These are phyloP conservation scores for Hanseniaspora guilliermondii DNA, from an alignment of 805 yeast genomes.

Conservation along the genomic window DNA sequence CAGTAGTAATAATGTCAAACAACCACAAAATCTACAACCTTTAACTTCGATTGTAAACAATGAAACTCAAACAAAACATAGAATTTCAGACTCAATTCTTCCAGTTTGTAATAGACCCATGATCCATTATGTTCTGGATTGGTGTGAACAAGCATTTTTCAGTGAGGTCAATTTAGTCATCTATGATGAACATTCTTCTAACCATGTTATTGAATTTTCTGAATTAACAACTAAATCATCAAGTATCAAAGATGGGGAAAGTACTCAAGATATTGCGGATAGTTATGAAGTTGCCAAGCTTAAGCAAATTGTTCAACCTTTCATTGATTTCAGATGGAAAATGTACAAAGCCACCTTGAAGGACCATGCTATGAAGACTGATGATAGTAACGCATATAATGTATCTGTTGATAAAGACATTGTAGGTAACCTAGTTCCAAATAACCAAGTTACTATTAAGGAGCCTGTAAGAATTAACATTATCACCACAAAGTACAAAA, in stretches of 20 bases:
- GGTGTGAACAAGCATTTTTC: constrained; percentile 86
- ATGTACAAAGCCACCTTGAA: constrained; percentile 10
- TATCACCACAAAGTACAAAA: constrained; percentile 34
- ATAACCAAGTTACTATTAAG: constrained; percentile 16
- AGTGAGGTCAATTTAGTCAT: constrained; percentile 53
- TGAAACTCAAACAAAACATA: constrained; percentile 40
- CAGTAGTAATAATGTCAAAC: constrained; percentile 11
- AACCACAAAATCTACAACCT: constrained; percentile 1
- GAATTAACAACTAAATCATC: constrained; percentile 20
- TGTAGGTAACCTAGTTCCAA: constrained; percentile 15
- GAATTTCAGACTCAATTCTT: constrained; percentile 62
- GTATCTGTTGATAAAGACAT: constrained; percentile 8
- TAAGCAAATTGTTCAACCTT: constrained; percentile 36
- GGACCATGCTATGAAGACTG: constrained; percentile 5
- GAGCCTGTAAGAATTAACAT: constrained; percentile 32
- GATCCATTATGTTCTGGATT: constrained; percentile 74
- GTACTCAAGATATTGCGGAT: constrained; percentile 26
- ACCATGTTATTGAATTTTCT: background rate
- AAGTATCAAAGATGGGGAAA: background rate
- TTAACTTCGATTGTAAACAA: constrained; percentile 38
- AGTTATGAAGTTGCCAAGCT: constrained; percentile 25
- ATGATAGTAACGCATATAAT: constrained; percentile 19
- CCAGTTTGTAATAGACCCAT: constrained; percentile 86
- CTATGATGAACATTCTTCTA: constrained; percentile 3
- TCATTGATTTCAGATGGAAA: constrained; percentile 31